Base-by-base conservation (phyloP, 768 basidiomycete species). In the Rhizopogon vesiculosus region DNA sequence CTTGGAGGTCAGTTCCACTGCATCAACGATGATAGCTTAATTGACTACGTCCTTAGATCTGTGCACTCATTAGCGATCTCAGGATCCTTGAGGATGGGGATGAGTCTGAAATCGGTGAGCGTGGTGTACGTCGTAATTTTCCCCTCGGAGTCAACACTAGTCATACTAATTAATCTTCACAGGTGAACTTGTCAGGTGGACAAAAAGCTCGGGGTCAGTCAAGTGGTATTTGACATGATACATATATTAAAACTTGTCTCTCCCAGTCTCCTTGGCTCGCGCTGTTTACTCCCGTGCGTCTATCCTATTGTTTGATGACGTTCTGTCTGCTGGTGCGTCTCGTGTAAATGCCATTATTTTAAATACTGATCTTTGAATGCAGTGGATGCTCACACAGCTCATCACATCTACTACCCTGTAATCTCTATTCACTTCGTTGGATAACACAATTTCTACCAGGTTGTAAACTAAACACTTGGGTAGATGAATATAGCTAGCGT, bases 281-380 rank as follows among this genome's bases (percentile, higher is more conserved):
- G 93, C 93, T 7, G 86, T 97, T 22, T 95, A 97, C 70, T 93
- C 91, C 57, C 80, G 93, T 5, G 92, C 93, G 2, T 89, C 87
- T 0, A 73, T 87, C 18, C 74, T 98, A 2, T 72, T 96, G 31
- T 73, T 98, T 35, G 95, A 97, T 60, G 95, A 97, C 61, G 91
- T 93, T 52, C 66, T 82, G 53, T 80, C 75, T 19, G 76, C 76
- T 15, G 76, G 77, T 71, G 60, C 58, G 63, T 64, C 56, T 10
- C 33, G 39, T 50, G 35, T n/a, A 28, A 2, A 3, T 29, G n/a
- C 12, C 13, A 7, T 5, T 16, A 16, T 9, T 25, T 48, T 35
- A 41, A n/a, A 51, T 52, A 13, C 19, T 5, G 39, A 50, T 25
- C n/a, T 6, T 48, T 43, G 40, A 49, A 22, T 42, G 56, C 62